These are phyloP conservation scores for Exophiala aquamarina DNA, from an alignment of 2,329 filamentous ascomycete species.

Conservation along the genomic window DNA sequence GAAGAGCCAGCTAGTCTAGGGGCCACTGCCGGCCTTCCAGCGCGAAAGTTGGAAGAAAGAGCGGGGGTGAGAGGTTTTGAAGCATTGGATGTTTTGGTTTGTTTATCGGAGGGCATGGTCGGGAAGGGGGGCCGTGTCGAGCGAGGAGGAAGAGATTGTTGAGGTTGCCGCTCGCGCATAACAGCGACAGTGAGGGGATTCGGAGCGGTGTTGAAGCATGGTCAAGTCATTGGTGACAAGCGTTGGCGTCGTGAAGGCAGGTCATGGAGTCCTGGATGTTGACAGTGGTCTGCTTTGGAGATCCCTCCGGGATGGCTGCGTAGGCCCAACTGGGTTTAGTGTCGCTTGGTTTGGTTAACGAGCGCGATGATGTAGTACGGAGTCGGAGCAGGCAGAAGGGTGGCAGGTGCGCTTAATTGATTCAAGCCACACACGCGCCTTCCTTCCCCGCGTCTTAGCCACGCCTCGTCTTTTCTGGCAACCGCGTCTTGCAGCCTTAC, in stretches of 20 bases:
- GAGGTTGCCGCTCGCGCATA: conserved; percentile 39
- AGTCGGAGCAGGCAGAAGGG: too few relatives aligned
- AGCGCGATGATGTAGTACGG: too few relatives aligned
- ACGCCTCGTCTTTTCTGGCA: too few relatives aligned
- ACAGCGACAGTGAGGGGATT: conserved; percentile 39
- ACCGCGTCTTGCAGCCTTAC: too few relatives aligned
- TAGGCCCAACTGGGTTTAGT: too few relatives aligned
- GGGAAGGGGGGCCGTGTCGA: conserved; percentile 32
- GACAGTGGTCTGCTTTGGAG: too few relatives aligned
- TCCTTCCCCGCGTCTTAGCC: neutral
- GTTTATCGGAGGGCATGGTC: conserved; percentile 54
- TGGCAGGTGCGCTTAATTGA: neutral
- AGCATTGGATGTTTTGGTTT: conserved; percentile 45
- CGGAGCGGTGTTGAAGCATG: neutral
- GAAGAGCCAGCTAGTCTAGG: conserved; percentile 56
- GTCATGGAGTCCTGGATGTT: neutral
- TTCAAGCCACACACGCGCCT: neutral
- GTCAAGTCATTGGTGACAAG: conserved; percentile 2
- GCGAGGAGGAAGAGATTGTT: conserved; percentile 9
- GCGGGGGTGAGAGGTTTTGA: conserved; percentile 66
- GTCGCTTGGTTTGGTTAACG: too few relatives aligned
- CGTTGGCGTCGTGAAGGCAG: conserved; percentile 1
- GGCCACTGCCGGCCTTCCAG: conserved; percentile 56
- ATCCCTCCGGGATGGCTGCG: too few relatives aligned
- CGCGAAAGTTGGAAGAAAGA: conserved; percentile 61